Evolutionary conservation across 2,329 filamentous ascomycete species (phyloP).

Genomic region (Orbilia javanica): DNA sequence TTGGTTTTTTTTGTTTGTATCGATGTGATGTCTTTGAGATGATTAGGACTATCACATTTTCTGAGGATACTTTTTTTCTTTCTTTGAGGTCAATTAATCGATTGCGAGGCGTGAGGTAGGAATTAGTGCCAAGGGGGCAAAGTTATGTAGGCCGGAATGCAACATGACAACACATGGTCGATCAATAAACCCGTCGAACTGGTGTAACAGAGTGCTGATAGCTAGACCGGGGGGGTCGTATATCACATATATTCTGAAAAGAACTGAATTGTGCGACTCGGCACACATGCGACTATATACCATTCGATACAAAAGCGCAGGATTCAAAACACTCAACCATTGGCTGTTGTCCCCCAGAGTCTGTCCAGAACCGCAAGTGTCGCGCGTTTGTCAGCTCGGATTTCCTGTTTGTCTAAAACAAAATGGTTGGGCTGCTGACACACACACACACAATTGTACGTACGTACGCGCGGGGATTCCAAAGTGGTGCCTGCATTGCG

Average conservation of each 20-base stretch:
- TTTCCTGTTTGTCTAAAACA: not conserved
- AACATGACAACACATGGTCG: slow-evolving; percentile 7
- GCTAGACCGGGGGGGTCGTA: no score
- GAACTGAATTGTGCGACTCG: not conserved
- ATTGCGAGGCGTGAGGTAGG: no score
- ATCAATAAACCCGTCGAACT: not conserved
- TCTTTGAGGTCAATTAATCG: not conserved
- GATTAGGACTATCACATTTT: not conserved
- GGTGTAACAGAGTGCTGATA: not conserved
- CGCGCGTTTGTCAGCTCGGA: not conserved
- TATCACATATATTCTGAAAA: not conserved
- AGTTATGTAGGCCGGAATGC: not conserved
- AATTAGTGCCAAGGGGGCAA: no score
- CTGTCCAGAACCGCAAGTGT: not conserved
- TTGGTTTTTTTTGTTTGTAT: not conserved
- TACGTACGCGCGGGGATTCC: not conserved
- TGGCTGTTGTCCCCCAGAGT: no score
- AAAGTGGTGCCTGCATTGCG: not conserved
- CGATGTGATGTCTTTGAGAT: not conserved
- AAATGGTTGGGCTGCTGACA: not conserved
- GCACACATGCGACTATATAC: not conserved
- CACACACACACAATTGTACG: no score
- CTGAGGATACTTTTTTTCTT: not conserved
- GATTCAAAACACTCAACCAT: not conserved
- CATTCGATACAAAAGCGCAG: not conserved